Evolutionary conservation across 2,329 filamentous ascomycete genomes (phyloP).

Genomic region (Fusarium caatingaense): DNA sequence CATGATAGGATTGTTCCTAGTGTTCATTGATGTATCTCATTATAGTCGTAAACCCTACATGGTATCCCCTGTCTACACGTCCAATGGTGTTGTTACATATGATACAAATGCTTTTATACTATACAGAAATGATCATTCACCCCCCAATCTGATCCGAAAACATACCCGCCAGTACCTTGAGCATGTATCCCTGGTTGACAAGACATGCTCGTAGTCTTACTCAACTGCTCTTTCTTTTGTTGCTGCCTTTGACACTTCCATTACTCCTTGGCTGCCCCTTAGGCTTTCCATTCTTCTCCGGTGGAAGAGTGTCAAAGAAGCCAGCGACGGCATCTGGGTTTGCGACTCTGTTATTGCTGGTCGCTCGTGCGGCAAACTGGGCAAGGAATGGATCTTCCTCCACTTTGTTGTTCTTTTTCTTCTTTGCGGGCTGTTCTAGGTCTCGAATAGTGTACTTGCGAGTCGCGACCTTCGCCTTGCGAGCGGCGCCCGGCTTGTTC

Average conservation of each 20-base stretch:
- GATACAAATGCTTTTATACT: slow-evolving; percentile 13
- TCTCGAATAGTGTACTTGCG: background rate
- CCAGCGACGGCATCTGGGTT: background rate
- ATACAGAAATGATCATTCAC: background rate
- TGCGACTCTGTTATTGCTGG: background rate
- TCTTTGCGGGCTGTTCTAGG: slow-evolving; percentile 1
- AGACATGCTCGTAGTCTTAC: background rate
- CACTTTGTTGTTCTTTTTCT: background rate
- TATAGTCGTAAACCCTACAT: background rate
- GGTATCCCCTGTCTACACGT: background rate
- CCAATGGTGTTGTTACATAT: slow-evolving; percentile 30
- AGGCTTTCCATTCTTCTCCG: background rate
- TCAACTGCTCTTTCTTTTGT: background rate
- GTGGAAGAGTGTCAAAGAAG: slow-evolving; percentile 12
- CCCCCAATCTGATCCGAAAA: background rate
- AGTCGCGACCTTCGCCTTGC: background rate
- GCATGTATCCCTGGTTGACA: background rate
- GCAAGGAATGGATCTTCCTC: slow-evolving; percentile 3
- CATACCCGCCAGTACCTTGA: background rate
- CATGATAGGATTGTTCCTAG: background rate
- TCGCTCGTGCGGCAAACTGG: slow-evolving; percentile 12
- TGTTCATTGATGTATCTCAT: background rate
- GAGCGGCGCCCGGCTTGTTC: background rate
- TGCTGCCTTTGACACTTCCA: background rate
- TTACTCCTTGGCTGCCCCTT: background rate